A percentile compares a stretch with the other conserved stretches of the same genome.
Evolutionary conservation across 768 basidiomycete genomes (phyloP).

Genomic region (Podaxis sp.): DNA sequence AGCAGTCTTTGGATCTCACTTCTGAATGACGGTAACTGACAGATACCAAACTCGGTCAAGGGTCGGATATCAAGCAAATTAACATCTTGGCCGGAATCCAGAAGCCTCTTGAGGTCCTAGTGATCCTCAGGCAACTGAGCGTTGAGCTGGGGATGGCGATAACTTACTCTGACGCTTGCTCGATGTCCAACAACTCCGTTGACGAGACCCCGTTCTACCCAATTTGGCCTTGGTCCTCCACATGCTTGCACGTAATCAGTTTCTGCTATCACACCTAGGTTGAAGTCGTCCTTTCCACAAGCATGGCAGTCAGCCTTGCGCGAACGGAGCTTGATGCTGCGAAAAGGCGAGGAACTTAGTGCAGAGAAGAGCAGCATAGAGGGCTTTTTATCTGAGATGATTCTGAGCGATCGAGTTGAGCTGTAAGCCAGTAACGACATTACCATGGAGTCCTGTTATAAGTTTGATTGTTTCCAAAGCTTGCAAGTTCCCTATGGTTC

Average conservation of each 20-base stretch:
- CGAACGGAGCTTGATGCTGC: conserved; percentile 77
- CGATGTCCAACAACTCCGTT: conserved; percentile 41
- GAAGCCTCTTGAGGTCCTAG: conserved; percentile 48
- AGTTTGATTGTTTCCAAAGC: conserved; percentile 87
- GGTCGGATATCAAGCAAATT: conserved; percentile 80
- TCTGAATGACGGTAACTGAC: conserved; percentile 68
- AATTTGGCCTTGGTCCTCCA: conserved; percentile 69
- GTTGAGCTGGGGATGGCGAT: background rate
- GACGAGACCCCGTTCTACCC: conserved; percentile 54
- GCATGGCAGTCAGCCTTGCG: conserved; percentile 71
- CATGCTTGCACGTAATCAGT: conserved; percentile 86
- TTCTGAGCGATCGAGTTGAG: background rate
- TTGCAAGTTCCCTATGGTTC: conserved; percentile 87
- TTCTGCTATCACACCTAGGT: conserved; percentile 18
- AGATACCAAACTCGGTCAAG: conserved; percentile 81
- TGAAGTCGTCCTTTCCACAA: conserved; percentile 49
- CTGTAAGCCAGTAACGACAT: conserved; percentile 8
- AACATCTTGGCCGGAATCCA: conserved; percentile 29
- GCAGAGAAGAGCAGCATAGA: conserved; percentile 76
- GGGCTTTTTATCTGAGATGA: conserved; percentile 52
- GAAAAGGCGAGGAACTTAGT: conserved; percentile 67
- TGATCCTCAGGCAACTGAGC: background rate
- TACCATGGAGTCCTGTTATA: conserved; percentile 66
- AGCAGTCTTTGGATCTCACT: conserved; percentile 47
- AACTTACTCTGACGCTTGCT: conserved; percentile 43